Evolutionary conservation across 2,329 filamentous ascomycete species (phyloP).

Genomic region (Xylaria sp.): DNA sequence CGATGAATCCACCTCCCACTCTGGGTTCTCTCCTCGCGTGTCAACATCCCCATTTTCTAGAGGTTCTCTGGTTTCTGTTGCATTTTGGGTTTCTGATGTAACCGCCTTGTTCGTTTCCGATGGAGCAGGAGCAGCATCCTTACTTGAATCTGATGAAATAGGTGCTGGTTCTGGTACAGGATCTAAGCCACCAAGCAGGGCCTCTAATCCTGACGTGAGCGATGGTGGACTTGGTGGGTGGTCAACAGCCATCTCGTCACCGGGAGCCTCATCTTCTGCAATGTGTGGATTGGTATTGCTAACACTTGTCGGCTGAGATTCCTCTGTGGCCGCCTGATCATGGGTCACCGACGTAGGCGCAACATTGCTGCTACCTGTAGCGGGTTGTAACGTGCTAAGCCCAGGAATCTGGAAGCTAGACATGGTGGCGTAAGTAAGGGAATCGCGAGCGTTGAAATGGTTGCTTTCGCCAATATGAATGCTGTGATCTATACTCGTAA

Average conservation of each 20-base stretch:
- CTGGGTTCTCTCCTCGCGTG: constrained; percentile 61
- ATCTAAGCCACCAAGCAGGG: constrained; percentile 47
- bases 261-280: neutral
- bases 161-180: constrained; percentile 36
- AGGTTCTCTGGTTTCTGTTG: constrained; percentile 2
- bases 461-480: neutral
- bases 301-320: constrained; percentile 2
- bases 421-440: constrained; percentile 10
- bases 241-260: constrained; percentile 36
- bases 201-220: constrained; percentile 49
- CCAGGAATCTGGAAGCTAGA: constrained; percentile 45
- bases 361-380: neutral
- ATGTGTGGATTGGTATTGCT: constrained; percentile 9
- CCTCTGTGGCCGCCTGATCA: constrained; percentile 17
- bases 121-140: neutral
- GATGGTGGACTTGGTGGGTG: constrained; percentile 48
- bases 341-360: constrained; percentile 21
- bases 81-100: neutral
- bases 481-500: constrained; percentile 1
- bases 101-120: neutral
- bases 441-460: neutral
- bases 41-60: constrained; percentile 13
- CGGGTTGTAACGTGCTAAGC: constrained; percentile 38
- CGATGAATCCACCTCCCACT: constrained; percentile 87
- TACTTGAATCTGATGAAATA: constrained; percentile 9